phyloP scores from a whole-genome alignment of 176 grass and related monocot genomes.

The bread wheat (Triticum aestivum) region IWGSC_CS_RefSeq_v2.1 NC_057814.1:118670149-118670648 shows the following conservation, averaged over 20 bases:
- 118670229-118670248: neutral
- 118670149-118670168: neutral
- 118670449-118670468: neutral
- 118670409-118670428: too few relatives aligned
- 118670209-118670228: neutral
- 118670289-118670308: too few relatives aligned
- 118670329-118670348: neutral
- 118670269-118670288: too few relatives aligned
- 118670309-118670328: neutral
- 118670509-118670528: neutral
- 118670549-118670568: neutral
- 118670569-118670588: neutral
- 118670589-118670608: neutral
- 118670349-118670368: neutral
- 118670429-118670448: neutral
- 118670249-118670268: neutral
- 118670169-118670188: neutral
- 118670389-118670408: neutral
- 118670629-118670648: neutral
- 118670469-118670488: neutral
- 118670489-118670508: too few relatives aligned
- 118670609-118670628: slow-evolving; percentile 18
- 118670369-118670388: neutral
- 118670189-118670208: neutral
- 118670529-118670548: neutral